These are phyloP conservation scores for Trichoderma guizhouense DNA, from an alignment of 2,329 filamentous ascomycete species.

Conservation along the genomic window DNA sequence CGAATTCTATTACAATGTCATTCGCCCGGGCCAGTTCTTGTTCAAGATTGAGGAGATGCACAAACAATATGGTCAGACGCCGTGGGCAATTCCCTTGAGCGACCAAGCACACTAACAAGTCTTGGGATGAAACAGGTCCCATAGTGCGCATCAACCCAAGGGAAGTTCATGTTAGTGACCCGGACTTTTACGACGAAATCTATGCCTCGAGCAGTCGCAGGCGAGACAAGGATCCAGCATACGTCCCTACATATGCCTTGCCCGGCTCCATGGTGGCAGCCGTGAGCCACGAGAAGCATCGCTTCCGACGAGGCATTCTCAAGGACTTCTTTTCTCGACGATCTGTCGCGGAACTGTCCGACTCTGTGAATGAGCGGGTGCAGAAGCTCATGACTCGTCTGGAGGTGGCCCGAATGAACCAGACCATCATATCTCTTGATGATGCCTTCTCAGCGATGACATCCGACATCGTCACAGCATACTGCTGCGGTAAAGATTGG, in stretches of 20 bases:
- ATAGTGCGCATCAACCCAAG: constrained; percentile 34
- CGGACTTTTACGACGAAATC: constrained; percentile 27
- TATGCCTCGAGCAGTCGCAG: constrained; percentile 22
- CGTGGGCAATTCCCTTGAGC: no score
- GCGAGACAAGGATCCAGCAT: constrained; percentile 12
- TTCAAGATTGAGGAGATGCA: constrained; percentile 29
- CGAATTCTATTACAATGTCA: constrained; percentile 30
- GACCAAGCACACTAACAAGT: background rate
- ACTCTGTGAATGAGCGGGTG: constrained; percentile 22
- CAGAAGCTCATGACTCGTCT: constrained; percentile 15
- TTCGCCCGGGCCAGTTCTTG: constrained; percentile 26
- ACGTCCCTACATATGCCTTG: constrained; percentile 13
- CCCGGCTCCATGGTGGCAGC: constrained; percentile 17
- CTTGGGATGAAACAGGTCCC: constrained; percentile 23
- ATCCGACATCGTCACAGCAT: constrained; percentile 22
- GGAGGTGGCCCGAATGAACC: background rate
- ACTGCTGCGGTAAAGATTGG: constrained; percentile 21
- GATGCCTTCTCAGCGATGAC: constrained; percentile 22
- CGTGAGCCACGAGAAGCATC: constrained; percentile 19
- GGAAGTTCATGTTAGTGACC: constrained; percentile 31
- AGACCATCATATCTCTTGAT: constrained; percentile 18
- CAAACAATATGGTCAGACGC: constrained; percentile 27
- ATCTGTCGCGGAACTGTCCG: constrained; percentile 20
- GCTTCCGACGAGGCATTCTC: constrained; percentile 18
- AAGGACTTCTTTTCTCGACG: constrained; percentile 28